These are phyloP conservation scores for Fonsecaea pugnacius DNA, from an alignment of 2,329 filamentous ascomycete species.

Conservation along the genomic window DNA sequence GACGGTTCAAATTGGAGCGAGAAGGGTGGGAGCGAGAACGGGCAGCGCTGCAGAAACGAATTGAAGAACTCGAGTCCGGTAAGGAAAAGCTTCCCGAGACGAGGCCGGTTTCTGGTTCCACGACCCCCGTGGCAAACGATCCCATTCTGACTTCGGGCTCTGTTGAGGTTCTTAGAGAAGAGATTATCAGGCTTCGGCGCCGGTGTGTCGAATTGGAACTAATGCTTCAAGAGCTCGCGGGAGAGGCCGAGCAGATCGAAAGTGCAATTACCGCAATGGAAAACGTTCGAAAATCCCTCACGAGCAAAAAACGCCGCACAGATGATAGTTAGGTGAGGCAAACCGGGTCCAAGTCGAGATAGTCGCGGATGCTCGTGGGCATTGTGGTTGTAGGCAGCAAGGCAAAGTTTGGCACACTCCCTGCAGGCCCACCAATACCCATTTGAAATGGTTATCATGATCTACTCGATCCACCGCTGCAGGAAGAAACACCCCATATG, in stretches of 20 bases:
- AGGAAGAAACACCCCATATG: not conserved
- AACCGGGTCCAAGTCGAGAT: conserved; percentile 6
- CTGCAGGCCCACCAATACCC: not conserved
- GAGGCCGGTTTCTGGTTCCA: conserved; percentile 24
- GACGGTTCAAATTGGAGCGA: conserved; percentile 49
- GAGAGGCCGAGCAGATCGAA: conserved; percentile 33
- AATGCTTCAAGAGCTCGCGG: conserved; percentile 30
- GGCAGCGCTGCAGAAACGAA: conserved; percentile 42
- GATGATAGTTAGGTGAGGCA: conserved; percentile 28
- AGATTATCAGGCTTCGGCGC: conserved; percentile 32
- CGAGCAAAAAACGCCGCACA: conserved; percentile 21
- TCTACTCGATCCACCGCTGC: not conserved
- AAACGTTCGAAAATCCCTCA: conserved; percentile 40
- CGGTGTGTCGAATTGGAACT: conserved; percentile 34
- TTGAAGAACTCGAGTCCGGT: conserved; percentile 43
- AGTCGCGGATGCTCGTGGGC: not conserved
- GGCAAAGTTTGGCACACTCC: not conserved
- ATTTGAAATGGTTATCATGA: not conserved
- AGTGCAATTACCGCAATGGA: conserved; percentile 38
- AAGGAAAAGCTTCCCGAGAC: conserved; percentile 27
- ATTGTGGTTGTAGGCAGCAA: not conserved
- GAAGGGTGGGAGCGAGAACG: conserved; percentile 44
- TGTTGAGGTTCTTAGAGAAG: conserved; percentile 34
- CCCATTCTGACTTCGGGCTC: conserved; percentile 35
- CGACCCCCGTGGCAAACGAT: conserved; percentile 29